Evolutionary conservation across 129 eudicot species (phyloP).

Genomic region (Lactuca sativa): DNA sequence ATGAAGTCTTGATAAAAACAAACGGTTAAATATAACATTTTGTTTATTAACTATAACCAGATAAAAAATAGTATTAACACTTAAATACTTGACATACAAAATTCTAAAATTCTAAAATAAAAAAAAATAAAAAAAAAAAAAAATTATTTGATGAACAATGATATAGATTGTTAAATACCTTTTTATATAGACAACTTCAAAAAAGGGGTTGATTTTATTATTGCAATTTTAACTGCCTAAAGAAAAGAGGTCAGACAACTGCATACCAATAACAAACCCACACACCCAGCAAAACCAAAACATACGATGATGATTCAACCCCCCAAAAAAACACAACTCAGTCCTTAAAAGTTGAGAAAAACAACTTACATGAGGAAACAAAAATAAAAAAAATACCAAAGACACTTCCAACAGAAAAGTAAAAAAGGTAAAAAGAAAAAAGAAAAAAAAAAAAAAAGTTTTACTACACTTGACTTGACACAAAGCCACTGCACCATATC

Average conservation of each 20-base stretch:
- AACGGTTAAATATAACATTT: too few relatives aligned
- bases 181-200: not conserved
- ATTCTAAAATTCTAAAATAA: too few relatives aligned
- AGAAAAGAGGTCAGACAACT: slow-evolving; percentile 4
- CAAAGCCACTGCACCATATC: slow-evolving; percentile 41
- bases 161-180: too few relatives aligned
- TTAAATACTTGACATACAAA: too few relatives aligned
- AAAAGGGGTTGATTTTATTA: not conserved
- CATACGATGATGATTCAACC: slow-evolving; percentile 27
- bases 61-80: too few relatives aligned
- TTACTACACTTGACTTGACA: slow-evolving; percentile 29
- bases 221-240: not conserved
- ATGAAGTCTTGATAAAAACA: too few relatives aligned
- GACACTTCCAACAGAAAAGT: not conserved
- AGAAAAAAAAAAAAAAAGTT: not conserved
- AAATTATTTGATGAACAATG: too few relatives aligned
- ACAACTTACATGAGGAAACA: slow-evolving; percentile 23
- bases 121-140: too few relatives aligned
- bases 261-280: slow-evolving; percentile 2
- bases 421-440: not conserved
- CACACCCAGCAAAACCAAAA: slow-evolving; percentile 29
- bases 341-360: slow-evolving; percentile 9
- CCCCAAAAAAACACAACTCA: slow-evolving; percentile 29
- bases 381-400: not conserved
- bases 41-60: too few relatives aligned